Conservation (phyloP, 208 protist genomes). For the Acanthamoeba pearcei region DNA sequence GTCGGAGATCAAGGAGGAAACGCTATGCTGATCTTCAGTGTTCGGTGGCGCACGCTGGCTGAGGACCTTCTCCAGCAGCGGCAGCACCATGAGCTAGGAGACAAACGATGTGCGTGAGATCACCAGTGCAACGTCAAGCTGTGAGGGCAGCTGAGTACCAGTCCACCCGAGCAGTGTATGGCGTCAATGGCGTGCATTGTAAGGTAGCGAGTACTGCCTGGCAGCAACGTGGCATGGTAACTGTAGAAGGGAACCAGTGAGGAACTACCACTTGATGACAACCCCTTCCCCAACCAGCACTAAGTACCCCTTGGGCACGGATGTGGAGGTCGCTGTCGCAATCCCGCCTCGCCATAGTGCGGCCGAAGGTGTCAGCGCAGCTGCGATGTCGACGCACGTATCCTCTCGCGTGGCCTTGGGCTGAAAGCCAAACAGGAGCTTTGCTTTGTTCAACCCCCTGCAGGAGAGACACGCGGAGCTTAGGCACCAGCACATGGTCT, state of each 20-base stretch:
- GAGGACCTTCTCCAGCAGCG: slow-evolving; percentile 33
- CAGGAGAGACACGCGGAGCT: background rate
- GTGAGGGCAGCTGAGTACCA: background rate
- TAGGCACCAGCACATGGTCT: too few relatives aligned
- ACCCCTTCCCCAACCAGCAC: too few relatives aligned
- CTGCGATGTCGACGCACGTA: slow-evolving; percentile 33
- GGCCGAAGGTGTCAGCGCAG: slow-evolving; percentile 31
- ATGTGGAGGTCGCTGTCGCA: background rate
- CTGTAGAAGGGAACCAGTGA: background rate
- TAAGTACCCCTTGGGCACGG: slow-evolving; percentile 27
- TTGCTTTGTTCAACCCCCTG: slow-evolving; percentile 35
- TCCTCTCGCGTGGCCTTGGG: slow-evolving; percentile 36
- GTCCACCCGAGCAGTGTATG: background rate
- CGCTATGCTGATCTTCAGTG: background rate
- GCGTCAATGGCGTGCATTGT: slow-evolving; percentile 44
- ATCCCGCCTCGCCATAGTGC: background rate
- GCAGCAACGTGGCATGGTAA: slow-evolving; percentile 28
- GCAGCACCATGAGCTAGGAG: slow-evolving; percentile 15
- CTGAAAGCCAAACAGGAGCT: slow-evolving; percentile 40
- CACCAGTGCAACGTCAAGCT: background rate
- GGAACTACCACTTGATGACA: background rate
- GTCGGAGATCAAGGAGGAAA: slow-evolving; percentile 16
- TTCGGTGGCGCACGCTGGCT: background rate
- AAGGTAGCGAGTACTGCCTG: slow-evolving; percentile 7
- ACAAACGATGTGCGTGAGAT: background rate